phyloP scores from a whole-genome alignment of 441 rosid genomes.

The Eruca vesicaria region DNA sequence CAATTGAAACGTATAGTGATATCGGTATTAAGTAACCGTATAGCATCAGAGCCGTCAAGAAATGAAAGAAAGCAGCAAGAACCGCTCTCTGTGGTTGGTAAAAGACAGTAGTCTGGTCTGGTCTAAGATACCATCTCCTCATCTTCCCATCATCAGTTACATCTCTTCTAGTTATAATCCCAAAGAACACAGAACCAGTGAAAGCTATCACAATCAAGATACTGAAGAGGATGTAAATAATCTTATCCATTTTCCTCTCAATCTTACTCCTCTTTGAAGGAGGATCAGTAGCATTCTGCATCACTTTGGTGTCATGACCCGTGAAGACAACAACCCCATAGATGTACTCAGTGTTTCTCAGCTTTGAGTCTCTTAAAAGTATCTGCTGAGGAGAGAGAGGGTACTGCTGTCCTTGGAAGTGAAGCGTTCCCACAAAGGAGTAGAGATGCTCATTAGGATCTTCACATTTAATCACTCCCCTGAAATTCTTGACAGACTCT shows the following conservation, averaged over 20 bases:
- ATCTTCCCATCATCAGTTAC: constrained; percentile 38
- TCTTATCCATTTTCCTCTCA: constrained; percentile 85
- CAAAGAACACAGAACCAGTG: constrained; percentile 72
- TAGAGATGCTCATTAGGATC: constrained; percentile 90
- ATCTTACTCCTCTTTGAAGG: constrained; percentile 93
- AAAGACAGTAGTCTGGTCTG: constrained; percentile 58
- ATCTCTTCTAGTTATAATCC: constrained; percentile 61
- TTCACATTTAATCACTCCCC: constrained; percentile 66
- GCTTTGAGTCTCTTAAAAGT: constrained; percentile 86
- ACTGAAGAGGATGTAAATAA: constrained; percentile 72
- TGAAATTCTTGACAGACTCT: constrained; percentile 52
- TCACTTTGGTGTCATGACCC: constrained; percentile 93
- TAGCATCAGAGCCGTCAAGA: constrained; percentile 87
- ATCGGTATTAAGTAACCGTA: constrained; percentile 96
- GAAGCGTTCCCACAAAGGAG: constrained; percentile 70
- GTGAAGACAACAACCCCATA: constrained; percentile 85
- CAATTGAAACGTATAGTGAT: constrained; percentile 85
- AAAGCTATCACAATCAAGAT: constrained; percentile 62
- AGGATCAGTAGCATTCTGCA: constrained; percentile 88
- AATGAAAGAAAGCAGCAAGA: constrained; percentile 64
- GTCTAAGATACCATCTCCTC: constrained; percentile 84
- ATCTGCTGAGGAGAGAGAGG: constrained; percentile 79
- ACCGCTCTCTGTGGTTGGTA: constrained; percentile 56
- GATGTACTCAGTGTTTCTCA: constrained; percentile 72
- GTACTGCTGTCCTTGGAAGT: constrained; percentile 39